Evolutionary conservation across 345 rosid species (phyloP).

Genomic region (Murraya paniculata): DNA sequence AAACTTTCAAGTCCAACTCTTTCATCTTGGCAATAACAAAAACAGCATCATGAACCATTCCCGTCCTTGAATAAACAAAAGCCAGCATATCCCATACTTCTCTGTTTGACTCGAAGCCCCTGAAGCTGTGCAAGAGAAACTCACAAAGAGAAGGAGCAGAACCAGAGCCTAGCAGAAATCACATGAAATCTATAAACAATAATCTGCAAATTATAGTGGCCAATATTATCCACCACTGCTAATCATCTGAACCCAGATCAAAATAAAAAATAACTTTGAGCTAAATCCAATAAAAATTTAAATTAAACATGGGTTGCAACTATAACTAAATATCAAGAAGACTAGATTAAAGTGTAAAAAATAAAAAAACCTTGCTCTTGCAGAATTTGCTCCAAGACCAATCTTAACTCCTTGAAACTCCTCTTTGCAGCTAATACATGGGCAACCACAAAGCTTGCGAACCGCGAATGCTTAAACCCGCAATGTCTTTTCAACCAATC

Average conservation of each 20-base stretch:
- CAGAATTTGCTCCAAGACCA: conserved; percentile 46
- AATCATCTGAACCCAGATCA: background rate
- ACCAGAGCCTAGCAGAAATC: conserved; percentile 60
- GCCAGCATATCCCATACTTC: conserved; percentile 72
- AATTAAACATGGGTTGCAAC: background rate
- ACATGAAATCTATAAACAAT: conserved; percentile 33
- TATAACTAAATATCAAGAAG: background rate
- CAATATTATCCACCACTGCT: background rate
- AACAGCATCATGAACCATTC: conserved; percentile 70
- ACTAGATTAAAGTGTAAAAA: background rate
- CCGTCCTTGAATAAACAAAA: conserved; percentile 61
- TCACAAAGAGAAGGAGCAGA: conserved; percentile 63
- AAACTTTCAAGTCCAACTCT: conserved; percentile 48
- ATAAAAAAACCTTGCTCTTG: conserved; percentile 53
- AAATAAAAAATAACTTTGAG: background rate
- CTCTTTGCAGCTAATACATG: conserved; percentile 50
- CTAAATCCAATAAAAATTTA: background rate
- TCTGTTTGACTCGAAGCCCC: conserved; percentile 47
- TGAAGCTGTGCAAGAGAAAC: conserved; percentile 44
- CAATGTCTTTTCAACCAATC: conserved; percentile 45
- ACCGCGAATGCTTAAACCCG: conserved; percentile 53
- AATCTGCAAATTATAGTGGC: conserved; percentile 15
- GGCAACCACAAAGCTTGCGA: conserved; percentile 46
- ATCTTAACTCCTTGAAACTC: conserved; percentile 52
- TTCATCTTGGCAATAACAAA: conserved; percentile 69